These are phyloP conservation scores for Cladobotryum protrusum DNA, from an alignment of 2,329 filamentous ascomycete species.

Conservation along the genomic window DNA sequence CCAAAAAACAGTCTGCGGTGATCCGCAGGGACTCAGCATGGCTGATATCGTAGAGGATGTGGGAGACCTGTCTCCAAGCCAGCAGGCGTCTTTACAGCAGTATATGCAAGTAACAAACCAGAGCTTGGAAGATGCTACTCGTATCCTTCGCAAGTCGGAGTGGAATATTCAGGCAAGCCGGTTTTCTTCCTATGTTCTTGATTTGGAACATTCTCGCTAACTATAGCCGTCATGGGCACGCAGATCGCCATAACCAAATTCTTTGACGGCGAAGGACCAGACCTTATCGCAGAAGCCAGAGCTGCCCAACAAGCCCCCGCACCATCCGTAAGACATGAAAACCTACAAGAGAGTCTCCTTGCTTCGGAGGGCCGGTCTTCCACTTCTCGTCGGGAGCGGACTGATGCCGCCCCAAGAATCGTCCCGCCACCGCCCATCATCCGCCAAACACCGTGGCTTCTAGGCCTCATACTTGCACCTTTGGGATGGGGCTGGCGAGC, in stretches of 20 bases:
- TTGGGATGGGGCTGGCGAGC: constrained; percentile 72
- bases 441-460: constrained; percentile 65
- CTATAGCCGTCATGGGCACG: not conserved
- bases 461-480: constrained; percentile 74
- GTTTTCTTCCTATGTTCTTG: not conserved
- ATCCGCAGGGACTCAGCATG: constrained; percentile 18
- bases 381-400: constrained; percentile 24
- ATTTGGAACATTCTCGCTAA: not conserved
- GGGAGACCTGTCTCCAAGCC: constrained; percentile 64
- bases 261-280: constrained; percentile 89
- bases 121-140: constrained; percentile 66
- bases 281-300: constrained; percentile 71
- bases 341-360: constrained; percentile 57
- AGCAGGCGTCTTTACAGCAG: constrained; percentile 81
- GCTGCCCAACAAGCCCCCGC: constrained; percentile 54
- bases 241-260: constrained; percentile 95
- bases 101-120: constrained; percentile 86
- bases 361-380: constrained; percentile 17
- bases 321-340: constrained; percentile 62
- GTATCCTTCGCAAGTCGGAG: constrained; percentile 76
- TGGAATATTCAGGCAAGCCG: constrained; percentile 82
- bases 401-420: constrained; percentile 73
- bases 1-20: too few species aligned
- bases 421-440: constrained; percentile 68
- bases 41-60: constrained; percentile 43